Percentiles rank a stretch among this genome's conserved stretches.
These are phyloP conservation scores for Aspergillus sp. DNA, from an alignment of 2,329 filamentous ascomycete species.

Conservation along the genomic window DNA sequence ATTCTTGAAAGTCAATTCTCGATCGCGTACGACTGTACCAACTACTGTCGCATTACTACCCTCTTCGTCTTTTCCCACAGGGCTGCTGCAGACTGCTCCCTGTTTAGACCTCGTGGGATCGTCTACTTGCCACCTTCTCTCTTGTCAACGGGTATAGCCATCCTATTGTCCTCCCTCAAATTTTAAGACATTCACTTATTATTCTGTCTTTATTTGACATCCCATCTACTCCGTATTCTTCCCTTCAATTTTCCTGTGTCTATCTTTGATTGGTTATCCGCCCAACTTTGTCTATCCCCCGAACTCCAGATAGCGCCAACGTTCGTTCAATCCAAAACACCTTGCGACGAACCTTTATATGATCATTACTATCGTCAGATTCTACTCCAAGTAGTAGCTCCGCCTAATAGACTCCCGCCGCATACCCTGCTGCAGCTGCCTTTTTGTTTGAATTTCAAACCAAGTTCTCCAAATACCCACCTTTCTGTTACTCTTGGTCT, in stretches of 20 bases:
- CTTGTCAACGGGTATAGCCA: constrained; percentile 4
- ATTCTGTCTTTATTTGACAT: background rate
- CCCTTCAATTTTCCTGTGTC: background rate
- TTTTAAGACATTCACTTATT: constrained; percentile 7
- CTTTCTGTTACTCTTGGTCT: constrained; percentile 4
- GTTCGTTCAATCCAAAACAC: constrained; percentile 5
- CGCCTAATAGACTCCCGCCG: constrained; percentile 4
- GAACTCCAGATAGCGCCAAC: constrained; percentile 3
- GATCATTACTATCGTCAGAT: background rate
- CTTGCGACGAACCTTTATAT: constrained; percentile 11
- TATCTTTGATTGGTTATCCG: constrained; percentile 1
- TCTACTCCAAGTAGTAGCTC: constrained; percentile 5
- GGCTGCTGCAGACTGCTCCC: constrained; percentile 7
- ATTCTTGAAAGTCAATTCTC: constrained; percentile 3
- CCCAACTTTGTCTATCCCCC: background rate
- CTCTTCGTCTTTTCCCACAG: constrained; percentile 7
- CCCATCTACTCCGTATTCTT: background rate
- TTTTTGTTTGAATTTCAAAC: constrained; percentile 8
- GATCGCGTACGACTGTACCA: constrained; percentile 1
- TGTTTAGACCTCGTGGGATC: constrained; percentile 12
- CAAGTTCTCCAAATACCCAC: constrained; percentile 10
- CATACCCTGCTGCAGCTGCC: constrained; percentile 8
- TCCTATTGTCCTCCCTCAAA: constrained; percentile 5
- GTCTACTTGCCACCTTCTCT: constrained; percentile 14
- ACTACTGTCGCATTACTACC: background rate